Base-by-base conservation (phyloP, 306 rosid species). In the Glycine latifolia region DNA sequence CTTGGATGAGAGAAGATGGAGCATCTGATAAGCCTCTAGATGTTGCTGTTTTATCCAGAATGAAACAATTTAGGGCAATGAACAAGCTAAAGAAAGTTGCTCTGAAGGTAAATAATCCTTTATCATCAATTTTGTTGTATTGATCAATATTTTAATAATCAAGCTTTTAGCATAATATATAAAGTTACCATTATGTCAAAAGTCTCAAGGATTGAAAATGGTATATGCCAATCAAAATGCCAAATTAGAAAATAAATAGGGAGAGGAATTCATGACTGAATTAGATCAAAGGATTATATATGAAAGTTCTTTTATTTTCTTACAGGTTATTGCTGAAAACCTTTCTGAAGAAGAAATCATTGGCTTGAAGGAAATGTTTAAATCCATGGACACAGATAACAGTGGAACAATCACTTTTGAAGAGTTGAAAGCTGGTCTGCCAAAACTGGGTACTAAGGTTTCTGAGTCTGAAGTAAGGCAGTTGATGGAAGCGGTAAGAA, bases 31-130 rank as follows among this genome's bases (percentile, higher is more conserved):
- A 91, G 85, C 98, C 98, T 76, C 95, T 95, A 85, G 98, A 95
- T 86, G 87, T 89, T 89, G 94, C 97, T 72, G 98, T 95, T 79
- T 86, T 95, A 81, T 76, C 91, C 66, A 91, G 98, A 91, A 91
- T 95, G 94, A 95, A 95, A 70, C 98, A 95, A 89, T 95, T 95
- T 85, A 89, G 97, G 63, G 98, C 98, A 82, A 95, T 92, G 98
- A 95, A 95, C 94, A 95, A 92, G 86, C 92, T 95, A 58, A 95
- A 95, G 85, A 92, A 95, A 91, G 97, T 95, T 55, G 98, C 98
- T 76, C 81, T 95, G 71, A 92, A 95, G 97, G 98, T 63, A 35
- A 63, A 63, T 35, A 13, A 35, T 35, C 4, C 11, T 33, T 33
- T 35, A 11, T 35, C 46, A 35, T 6, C 8, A 62, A 33, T 62